Base-by-base conservation (phyloP, 2,329 filamentous ascomycete genomes). In the Parastagonospora nodorum region DNA sequence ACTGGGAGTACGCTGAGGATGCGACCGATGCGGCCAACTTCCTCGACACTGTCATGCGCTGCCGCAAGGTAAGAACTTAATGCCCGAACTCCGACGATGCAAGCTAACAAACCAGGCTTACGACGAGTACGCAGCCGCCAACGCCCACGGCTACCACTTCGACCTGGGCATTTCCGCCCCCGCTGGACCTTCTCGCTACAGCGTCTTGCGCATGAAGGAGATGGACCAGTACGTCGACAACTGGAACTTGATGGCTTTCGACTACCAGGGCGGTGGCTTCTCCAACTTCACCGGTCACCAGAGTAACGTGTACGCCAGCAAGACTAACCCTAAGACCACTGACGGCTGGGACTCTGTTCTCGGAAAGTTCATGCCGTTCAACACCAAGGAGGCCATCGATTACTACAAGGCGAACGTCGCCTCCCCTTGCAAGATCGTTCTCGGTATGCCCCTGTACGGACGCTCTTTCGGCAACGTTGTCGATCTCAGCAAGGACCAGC, bases 191-290 rank as follows among this genome's bases (percentile, higher is more conserved):
- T 45, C 58, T 12, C 66, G 73, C 47, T 80, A 78, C 62, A 60
- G 64, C 4, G 63, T 59, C 5, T 48, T 80, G 41, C 66, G 72
- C 6, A 54, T 80, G 6, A 49, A 60, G 2, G 66, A 66, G 9
- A 77, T 81, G 71, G 71, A 78, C 55, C 46, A 60, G 1, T 72
- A 76, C 45, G 63, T 80, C 30, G 75, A 78, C 60, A 75, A 75
- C 58, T 80, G 75, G 72, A 80, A 80, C 51, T 74, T 91, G 31
- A 95, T 95, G 90, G 75, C 77, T 0, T 80, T 79, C 45, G 77
- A 79, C 54, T 80, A 77, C 57, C 87, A 90, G 9, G 92, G 93
- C 1, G 49, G 53, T 8, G 88, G 86, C 2, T 97, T 91, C 90
- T 89, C 92, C 64, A 65, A 77, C n/a, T 73, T 69, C 14, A 81